Evolutionary conservation across 495 filamentous ascomycete species (phyloP).

Genomic region (Staphylotrichum tortipilum): DNA sequence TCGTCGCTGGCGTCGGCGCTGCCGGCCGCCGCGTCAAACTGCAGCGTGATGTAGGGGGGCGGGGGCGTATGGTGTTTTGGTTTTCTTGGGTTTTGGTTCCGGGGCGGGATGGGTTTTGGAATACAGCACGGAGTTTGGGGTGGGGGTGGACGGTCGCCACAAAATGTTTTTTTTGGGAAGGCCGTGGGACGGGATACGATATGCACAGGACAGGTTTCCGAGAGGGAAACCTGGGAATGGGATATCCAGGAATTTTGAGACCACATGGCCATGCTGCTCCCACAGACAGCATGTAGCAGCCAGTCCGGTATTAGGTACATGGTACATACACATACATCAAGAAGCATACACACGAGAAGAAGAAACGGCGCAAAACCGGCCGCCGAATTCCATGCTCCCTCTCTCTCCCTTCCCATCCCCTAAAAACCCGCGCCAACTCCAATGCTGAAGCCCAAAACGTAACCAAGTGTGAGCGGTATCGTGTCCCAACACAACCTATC

Average conservation of each 20-base stretch:
- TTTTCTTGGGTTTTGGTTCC: conserved; percentile 1
- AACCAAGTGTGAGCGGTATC: background rate
- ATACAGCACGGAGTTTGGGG: background rate
- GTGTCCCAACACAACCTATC: too few species aligned
- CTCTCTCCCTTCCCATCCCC: too few species aligned
- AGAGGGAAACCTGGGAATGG: background rate
- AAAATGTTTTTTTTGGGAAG: too few species aligned
- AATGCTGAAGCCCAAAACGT: background rate
- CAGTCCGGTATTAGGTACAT: background rate
- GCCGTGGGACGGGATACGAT: too few species aligned
- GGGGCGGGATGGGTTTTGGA: background rate
- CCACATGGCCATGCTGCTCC: background rate
- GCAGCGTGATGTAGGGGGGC: conserved; percentile 37
- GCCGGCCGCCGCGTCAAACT: conserved; percentile 12
- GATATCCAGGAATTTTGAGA: background rate
- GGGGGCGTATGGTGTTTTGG: conserved; percentile 12
- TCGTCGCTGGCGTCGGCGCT: conserved; percentile 9
- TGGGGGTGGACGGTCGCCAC: too few species aligned
- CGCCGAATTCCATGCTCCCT: background rate
- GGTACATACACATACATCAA: background rate
- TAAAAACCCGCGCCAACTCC: too few species aligned
- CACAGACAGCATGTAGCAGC: too few species aligned
- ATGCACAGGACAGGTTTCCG: too few species aligned
- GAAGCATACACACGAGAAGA: background rate
- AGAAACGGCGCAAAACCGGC: conserved; percentile 1